Base-by-base conservation (phyloP, 2,329 filamentous ascomycete genomes). In the Claviceps digitariae region DNA sequence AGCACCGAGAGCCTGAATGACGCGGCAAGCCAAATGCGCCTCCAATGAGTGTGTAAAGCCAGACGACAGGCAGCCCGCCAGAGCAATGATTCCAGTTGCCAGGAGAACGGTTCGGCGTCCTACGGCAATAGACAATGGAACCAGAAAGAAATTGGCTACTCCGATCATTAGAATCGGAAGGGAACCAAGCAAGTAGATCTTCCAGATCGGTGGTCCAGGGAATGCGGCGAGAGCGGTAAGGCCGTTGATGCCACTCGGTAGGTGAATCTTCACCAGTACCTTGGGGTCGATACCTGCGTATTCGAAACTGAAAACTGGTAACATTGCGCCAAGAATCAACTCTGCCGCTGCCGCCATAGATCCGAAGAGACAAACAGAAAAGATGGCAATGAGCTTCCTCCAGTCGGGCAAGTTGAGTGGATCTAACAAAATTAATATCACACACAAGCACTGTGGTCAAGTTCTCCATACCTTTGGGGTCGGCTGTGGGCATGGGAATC, bases 401-500 rank as follows among this genome's bases (percentile, higher is more conserved):
- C 43, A 52, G 45, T 36, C 41, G 17, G 51, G 51, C 43, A 52
- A 20, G 27, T 52, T 52, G 2, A 52, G 23, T 3, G 51, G 51
- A 43, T 52, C 51, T 52, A 8, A 3, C 12, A 34, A 17, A 8
- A n/a, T 43, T 21, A 52, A 23, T 20, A 38, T 47, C 6, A 23
- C n/a, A 20, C 9, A 12, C 23, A 13, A 8, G 27, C 13, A 9
- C 3, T 10, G 4, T 17, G 8, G 20, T 9, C 21, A 38, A 1
- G 6, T 12, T 48, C 20, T 38, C 4, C 51, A 41, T 52, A 52
- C 51, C 51, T 52, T 15, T 47, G 13, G 51, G 51, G 17, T 52
- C 36, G 17, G 34, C 15, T 7, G 51, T 52, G n/a, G 51, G 51
- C 51, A 52, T 52, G 17, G 51, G 51, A 31, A 52, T 52, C 31